These are phyloP conservation scores for Solanum hybrid DNA, from an alignment of 305 asterid species.

Conservation along the genomic window DNA sequence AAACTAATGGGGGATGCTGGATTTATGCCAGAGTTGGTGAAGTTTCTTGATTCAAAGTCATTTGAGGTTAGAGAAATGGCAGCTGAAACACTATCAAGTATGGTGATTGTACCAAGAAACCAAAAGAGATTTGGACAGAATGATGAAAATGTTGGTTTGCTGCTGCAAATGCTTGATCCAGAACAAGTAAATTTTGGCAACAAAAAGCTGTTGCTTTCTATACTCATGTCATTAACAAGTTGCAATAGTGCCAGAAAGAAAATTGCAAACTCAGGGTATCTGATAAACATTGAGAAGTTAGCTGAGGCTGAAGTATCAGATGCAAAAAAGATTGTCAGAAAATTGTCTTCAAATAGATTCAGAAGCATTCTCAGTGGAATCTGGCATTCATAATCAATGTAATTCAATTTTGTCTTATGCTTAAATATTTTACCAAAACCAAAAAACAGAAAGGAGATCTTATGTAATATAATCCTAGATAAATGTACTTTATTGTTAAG, in stretches of 20 bases:
- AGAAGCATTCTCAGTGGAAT: constrained; percentile 49
- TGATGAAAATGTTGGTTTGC: constrained; percentile 47
- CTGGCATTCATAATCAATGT: constrained; percentile 56
- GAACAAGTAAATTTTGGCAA: constrained; percentile 46
- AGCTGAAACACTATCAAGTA: constrained; percentile 54
- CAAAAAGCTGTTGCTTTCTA: constrained; percentile 62
- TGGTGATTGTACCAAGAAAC: constrained; percentile 60
- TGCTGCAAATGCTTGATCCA: constrained; percentile 70
- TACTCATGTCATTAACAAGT: constrained; percentile 55
- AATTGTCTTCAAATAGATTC: constrained; percentile 46
- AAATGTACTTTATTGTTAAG: constrained; percentile 1
- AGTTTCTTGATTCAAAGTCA: constrained; percentile 58
- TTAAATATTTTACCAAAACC: neutral
- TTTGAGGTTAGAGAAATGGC: constrained; percentile 67
- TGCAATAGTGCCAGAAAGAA: constrained; percentile 80
- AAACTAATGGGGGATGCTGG: constrained; percentile 89
- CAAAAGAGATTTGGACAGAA: constrained; percentile 60
- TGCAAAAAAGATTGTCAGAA: constrained; percentile 76
- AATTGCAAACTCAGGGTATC: constrained; percentile 57
- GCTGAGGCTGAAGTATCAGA: constrained; percentile 72
- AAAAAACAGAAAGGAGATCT: neutral
- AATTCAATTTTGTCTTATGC: neutral
- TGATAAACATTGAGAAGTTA: constrained; percentile 63
- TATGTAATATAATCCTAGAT: neutral
- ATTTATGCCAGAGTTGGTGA: constrained; percentile 60